Percentiles rank a stretch among this genome's conserved stretches.
Conservation (phyloP, 176 grass and related monocot species). For the Alloteropsis semialata region DNA sequence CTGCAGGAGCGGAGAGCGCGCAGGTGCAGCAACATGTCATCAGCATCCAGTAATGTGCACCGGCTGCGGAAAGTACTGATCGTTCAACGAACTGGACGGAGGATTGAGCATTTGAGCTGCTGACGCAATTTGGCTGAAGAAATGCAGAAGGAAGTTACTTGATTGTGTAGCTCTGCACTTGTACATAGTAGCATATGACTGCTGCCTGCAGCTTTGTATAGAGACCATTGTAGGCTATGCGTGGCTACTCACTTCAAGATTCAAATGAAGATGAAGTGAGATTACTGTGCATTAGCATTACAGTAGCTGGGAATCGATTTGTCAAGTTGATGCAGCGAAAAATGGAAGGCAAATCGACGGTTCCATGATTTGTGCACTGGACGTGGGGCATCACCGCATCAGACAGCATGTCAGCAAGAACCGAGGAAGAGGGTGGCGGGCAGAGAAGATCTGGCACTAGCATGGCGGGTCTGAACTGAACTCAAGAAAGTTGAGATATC, state of each 20-base stretch:
- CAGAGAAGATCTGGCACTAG: too few species aligned
- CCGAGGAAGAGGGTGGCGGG: too few species aligned
- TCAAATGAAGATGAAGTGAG: conserved; percentile 22
- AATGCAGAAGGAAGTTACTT: neutral
- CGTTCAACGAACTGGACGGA: neutral
- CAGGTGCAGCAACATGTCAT: conserved; percentile 28
- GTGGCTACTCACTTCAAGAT: conserved; percentile 28
- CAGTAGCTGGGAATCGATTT: neutral
- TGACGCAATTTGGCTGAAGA: neutral
- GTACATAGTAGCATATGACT: neutral
- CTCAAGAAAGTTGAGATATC: neutral
- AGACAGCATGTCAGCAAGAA: neutral
- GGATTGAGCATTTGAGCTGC: conserved; percentile 18
- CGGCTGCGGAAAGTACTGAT: neutral
- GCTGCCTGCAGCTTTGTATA: neutral
- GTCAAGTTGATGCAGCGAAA: neutral
- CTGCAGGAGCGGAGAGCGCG: neutral
- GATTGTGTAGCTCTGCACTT: neutral
- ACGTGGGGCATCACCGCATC: neutral
- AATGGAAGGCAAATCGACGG: neutral
- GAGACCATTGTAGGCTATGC: neutral
- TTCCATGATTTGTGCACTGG: neutral
- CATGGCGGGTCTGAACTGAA: too few species aligned
- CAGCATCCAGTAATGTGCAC: conserved; percentile 25
- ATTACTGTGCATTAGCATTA: neutral